These are phyloP conservation scores for Metarhizium guizhouense DNA, from an alignment of 2,329 filamentous ascomycete genomes.

Conservation along the genomic window DNA sequence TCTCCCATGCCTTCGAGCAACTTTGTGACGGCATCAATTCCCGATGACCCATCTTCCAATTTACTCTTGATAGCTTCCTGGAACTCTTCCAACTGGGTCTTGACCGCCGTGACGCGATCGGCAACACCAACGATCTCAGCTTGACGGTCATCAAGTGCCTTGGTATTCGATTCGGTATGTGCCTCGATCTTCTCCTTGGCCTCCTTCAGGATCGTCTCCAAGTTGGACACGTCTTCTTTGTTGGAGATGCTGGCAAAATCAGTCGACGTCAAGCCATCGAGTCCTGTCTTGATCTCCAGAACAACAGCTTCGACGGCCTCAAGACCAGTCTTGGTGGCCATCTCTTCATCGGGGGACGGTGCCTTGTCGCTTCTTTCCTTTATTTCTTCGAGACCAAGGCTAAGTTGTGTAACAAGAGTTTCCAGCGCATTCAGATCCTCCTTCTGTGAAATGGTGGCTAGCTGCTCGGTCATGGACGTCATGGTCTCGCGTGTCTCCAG, in stretches of 20 bases:
- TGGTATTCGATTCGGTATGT: conserved; percentile 65
- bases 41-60: conserved; percentile 64
- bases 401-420: conserved; percentile 69
- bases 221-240: conserved; percentile 60
- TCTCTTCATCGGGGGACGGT: conserved; percentile 45
- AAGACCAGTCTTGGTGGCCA: conserved; percentile 71
- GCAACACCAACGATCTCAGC: conserved; percentile 72
- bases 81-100: conserved; percentile 67
- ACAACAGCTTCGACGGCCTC: conserved; percentile 74
- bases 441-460: conserved; percentile 65
- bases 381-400: conserved; percentile 66
- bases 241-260: conserved; percentile 63
- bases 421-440: conserved; percentile 73
- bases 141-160: conserved; percentile 76
- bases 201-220: conserved; percentile 62
- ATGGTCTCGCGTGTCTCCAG: conserved; percentile 69
- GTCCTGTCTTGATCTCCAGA: conserved; percentile 71
- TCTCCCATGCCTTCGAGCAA: conserved; percentile 59
- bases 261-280: conserved; percentile 64
- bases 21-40: conserved; percentile 65
- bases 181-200: conserved; percentile 59
- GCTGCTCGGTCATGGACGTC: conserved; percentile 52
- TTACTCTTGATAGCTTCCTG: conserved; percentile 68
- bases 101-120: conserved; percentile 72
- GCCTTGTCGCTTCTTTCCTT: conserved; percentile 47